Evolutionary conservation across 148 eudicot genomes (phyloP).

Genomic region (Rhododendron kiyosumense): DNA sequence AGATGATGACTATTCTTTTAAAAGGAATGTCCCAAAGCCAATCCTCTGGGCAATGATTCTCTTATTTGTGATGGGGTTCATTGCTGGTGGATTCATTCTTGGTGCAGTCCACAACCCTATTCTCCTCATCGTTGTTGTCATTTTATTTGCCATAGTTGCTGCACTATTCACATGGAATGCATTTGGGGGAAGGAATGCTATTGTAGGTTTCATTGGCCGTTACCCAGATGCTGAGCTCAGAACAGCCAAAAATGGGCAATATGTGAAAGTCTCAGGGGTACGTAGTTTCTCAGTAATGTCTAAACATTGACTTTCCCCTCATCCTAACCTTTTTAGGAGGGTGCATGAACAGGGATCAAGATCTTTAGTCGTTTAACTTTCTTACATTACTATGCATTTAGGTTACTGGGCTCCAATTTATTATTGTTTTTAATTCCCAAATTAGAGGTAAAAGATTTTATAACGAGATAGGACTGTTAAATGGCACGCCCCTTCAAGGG

Average conservation of each 20-base stretch:
- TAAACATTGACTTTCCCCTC: background rate
- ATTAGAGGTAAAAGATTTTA: background rate
- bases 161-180: conserved; percentile 76
- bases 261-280: conserved; percentile 97
- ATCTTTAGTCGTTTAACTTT: background rate
- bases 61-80: conserved; percentile 90
- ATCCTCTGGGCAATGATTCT: conserved; percentile 76
- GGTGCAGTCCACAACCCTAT: conserved; percentile 87
- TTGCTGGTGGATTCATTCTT: conserved; percentile 87
- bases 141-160: conserved; percentile 65
- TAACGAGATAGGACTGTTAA: background rate
- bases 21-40: conserved; percentile 69
- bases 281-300: conserved; percentile 24
- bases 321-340: background rate
- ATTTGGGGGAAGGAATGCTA: conserved; percentile 67
- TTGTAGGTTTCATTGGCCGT: conserved; percentile 52
- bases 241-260: conserved; percentile 87
- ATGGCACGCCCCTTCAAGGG: too few relatives aligned
- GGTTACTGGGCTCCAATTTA: background rate
- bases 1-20: conserved; percentile 69
- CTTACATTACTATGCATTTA: background rate
- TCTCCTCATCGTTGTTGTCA: conserved; percentile 73
- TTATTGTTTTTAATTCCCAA: background rate
- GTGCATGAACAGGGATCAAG: conserved; percentile 19
- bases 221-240: conserved; percentile 92